A percentile compares a stretch with the other conserved stretches of the same genome.
These are phyloP conservation scores for Trichoderma oligosporum DNA, from an alignment of 2,329 filamentous ascomycete genomes.

Conservation along the genomic window DNA sequence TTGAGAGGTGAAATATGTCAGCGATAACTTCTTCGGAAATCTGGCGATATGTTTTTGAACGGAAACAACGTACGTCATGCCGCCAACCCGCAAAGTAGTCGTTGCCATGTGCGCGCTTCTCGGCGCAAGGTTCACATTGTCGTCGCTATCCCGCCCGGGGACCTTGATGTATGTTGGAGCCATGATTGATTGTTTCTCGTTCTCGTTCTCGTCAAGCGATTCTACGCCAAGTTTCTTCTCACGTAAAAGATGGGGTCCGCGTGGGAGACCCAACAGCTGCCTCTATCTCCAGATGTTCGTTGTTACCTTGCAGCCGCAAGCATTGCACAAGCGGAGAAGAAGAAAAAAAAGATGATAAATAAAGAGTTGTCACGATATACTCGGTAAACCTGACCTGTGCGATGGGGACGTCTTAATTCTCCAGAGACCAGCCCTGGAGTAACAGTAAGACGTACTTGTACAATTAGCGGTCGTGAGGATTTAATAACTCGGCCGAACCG, in stretches of 20 bases:
- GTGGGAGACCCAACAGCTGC: neutral
- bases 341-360: neutral
- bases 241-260: neutral
- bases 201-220: neutral
- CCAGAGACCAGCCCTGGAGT: slow-evolving; percentile 12
- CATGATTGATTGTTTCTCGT: too few species aligned
- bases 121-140: slow-evolving; percentile 24
- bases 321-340: neutral
- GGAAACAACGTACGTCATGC: slow-evolving; percentile 65
- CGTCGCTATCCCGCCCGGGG: slow-evolving; percentile 39
- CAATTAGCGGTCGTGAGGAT: slow-evolving; percentile 3
- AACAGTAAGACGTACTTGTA: neutral
- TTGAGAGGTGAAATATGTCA: slow-evolving; percentile 43
- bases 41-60: neutral
- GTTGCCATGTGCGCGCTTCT: slow-evolving; percentile 69
- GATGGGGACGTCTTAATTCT: neutral
- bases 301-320: slow-evolving; percentile 6
- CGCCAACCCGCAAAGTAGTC: slow-evolving; percentile 84
- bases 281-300: neutral
- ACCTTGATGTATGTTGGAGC: slow-evolving; percentile 49
- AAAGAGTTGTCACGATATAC: neutral
- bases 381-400: neutral
- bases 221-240: neutral
- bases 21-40: slow-evolving; percentile 17
- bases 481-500: slow-evolving; percentile 15